Evolutionary conservation across 768 basidiomycete genomes (phyloP), one percentile per base, ranked within the genome.

Genomic region (Lactarius evosmus): DNA sequence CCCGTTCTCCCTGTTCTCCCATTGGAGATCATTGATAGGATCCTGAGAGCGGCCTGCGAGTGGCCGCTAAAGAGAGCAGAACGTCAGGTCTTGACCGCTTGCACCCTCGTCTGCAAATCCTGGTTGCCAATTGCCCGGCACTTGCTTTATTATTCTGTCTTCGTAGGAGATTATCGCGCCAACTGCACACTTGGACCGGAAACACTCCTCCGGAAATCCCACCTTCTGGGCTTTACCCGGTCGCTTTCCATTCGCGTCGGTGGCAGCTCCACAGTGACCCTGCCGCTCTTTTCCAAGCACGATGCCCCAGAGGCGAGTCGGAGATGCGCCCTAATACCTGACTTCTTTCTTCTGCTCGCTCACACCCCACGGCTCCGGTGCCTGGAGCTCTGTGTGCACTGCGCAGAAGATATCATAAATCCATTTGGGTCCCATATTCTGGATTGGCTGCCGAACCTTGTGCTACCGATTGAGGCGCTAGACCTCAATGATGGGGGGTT

Each of bases 71-170:
- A 25, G 9, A 14, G 6, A 16, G 25, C 17, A n/a, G 59, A 61
- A 36, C 55, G 55, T 7, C 36, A 44, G 25, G 1, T 57, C 32
- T 49, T 65, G 0, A 44, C 46, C 2, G 63, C 49, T 16, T 52
- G 49, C n/a, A 49, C 63, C 12, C 8, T 41, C 11, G 63, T 65
- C 46, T 65, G 63, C 59, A 65, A 61, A 29, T 51, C 63, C 12
- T 65, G 63, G 59, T 55, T 61, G 4, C 59, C 63, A 12, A 34
- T 65, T 25, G 46, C 32, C 17, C 59, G 16, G 49, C 29, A 33
- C 29, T 32, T 61, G 55, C 49, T 65, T 1, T 65, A 65, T 36
- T 49, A 30, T 17, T 29, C 54, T 7, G 30, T 65, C 55, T 52
- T 46, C 16, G 55, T 65, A 4, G 58, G 61, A 38, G 60, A 60